phyloP scores from a whole-genome alignment of 2,329 filamentous ascomycete genomes.

The Dactylellina parvicollis region DNA sequence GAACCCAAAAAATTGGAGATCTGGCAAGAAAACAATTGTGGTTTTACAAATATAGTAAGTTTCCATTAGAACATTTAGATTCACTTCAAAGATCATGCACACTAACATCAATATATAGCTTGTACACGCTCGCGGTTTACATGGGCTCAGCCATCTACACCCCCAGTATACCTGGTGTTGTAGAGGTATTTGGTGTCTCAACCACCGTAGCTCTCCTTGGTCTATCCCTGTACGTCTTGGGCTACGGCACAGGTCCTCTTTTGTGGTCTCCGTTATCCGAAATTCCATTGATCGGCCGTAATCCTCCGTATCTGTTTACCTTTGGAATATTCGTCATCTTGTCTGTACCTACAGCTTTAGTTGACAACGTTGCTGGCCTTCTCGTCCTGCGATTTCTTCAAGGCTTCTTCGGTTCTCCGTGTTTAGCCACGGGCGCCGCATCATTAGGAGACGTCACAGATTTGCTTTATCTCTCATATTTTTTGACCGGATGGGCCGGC shows the following conservation, averaged over 20 bases:
- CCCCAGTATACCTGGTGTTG: conserved; percentile 65
- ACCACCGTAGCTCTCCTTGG: conserved; percentile 68
- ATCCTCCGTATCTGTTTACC: conserved; percentile 73
- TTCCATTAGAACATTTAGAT: not conserved
- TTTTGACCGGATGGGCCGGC: conserved; percentile 70
- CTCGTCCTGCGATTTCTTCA: conserved; percentile 73
- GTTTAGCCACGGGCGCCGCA: conserved; percentile 70
- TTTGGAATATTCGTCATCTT: conserved; percentile 76
- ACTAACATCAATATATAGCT: conserved; percentile 6
- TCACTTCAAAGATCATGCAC: not conserved
- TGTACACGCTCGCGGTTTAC: conserved; percentile 71
- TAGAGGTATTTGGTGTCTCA: conserved; percentile 67
- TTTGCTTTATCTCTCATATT: conserved; percentile 68
- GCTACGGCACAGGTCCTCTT: conserved; percentile 72
- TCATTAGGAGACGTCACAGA: conserved; percentile 68
- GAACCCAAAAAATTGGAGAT: conserved; percentile 69
- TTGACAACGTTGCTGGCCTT: conserved; percentile 71
- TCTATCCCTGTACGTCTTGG: conserved; percentile 72
- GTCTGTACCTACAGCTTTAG: conserved; percentile 72
- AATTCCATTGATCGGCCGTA: conserved; percentile 73
- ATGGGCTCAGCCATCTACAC: conserved; percentile 68
- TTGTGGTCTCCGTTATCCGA: conserved; percentile 74
- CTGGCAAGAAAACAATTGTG: conserved; percentile 63
- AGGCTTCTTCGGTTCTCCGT: conserved; percentile 74
- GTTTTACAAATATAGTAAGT: conserved; percentile 59